A percentile compares a stretch with the other conserved stretches of the same genome.
Conservation (phyloP, 441 rosid genomes). For the Aleurites moluccanus region DNA sequence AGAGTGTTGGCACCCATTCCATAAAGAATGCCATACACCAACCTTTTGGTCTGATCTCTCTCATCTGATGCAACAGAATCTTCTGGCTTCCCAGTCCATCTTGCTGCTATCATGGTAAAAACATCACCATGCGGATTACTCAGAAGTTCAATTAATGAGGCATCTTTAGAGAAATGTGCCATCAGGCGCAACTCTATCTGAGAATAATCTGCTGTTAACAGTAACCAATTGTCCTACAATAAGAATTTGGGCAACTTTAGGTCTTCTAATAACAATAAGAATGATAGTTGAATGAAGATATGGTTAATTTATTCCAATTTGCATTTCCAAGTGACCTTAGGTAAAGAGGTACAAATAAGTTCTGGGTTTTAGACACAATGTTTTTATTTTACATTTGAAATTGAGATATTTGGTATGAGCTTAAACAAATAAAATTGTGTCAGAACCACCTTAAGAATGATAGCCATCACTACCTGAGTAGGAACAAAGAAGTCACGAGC, state of each 20-base stretch:
- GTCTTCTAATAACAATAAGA: neutral
- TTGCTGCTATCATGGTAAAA: constrained; percentile 86
- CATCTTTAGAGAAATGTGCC: constrained; percentile 94
- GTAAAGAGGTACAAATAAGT: neutral
- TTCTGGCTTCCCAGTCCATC: constrained; percentile 80
- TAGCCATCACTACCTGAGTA: constrained; percentile 63
- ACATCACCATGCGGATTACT: constrained; percentile 82
- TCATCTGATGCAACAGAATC: constrained; percentile 58
- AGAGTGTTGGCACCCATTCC: constrained; percentile 97
- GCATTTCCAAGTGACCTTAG: neutral
- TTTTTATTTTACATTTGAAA: neutral
- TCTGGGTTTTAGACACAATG: neutral
- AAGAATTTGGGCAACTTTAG: constrained; percentile 18
- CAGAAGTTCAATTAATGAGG: constrained; percentile 74
- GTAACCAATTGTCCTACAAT: constrained; percentile 90
- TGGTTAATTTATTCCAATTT: neutral
- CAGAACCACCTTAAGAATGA: constrained; percentile 5
- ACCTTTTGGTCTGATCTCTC: constrained; percentile 90
- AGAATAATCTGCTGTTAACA: constrained; percentile 94
- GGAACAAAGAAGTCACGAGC: constrained; percentile 92
- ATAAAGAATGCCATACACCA: constrained; percentile 95
- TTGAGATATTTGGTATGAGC: neutral
- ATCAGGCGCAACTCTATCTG: constrained; percentile 93
- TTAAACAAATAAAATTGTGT: neutral
- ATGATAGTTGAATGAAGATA: neutral